Base-by-base conservation (phyloP, 345 rosid species). In the Hevea brasiliensis region DNA sequence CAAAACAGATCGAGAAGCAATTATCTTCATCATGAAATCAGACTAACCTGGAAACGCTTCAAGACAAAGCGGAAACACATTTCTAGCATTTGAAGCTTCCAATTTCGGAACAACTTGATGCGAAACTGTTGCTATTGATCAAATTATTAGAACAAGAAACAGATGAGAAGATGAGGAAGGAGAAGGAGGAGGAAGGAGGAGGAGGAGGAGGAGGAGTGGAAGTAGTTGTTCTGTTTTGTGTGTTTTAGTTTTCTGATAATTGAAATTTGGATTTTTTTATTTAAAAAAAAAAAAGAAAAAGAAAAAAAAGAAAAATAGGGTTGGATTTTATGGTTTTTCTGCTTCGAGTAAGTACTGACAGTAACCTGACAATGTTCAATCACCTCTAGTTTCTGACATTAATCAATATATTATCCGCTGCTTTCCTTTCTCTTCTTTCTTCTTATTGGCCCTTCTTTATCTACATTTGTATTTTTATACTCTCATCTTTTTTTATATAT, bases 341-440 rank as follows among this genome's bases (percentile, higher is more conserved):
- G 71, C 23, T 8, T 32, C 0, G 65, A 65, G 50, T n/a, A 37
- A 63, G 27, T 20, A 6, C n/a, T 67, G 70, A 73, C 81, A 78
- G 74, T 56, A 45, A 57, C 74, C 74, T 63, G 70, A 69, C 71
- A 64, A 47, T 56, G 62, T 57, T 63, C 70, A 63, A 47, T 68
- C 68, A 47, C 70, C 67, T 29, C 61, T 64, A 29, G 17, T 37
- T 70, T 53, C 66, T 63, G 61, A 51, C 66, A 61, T 45, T 9
- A 47, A 47, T 70, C 21, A 56, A 56, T 56, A 56, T 58, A 21
- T 71, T 47, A 71, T 47, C 58, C 18, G 13, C 44, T 29, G 11
- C 24, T n/a, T 12, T 21, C 29, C 50, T 58, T 13, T 10, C 14
- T 37, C 27, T 68, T 5, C 29, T 50, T 58, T 8, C 11, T n/a